phyloP scores from a whole-genome alignment of 805 yeast species.

The Suhomyces kilbournensis region DNA sequence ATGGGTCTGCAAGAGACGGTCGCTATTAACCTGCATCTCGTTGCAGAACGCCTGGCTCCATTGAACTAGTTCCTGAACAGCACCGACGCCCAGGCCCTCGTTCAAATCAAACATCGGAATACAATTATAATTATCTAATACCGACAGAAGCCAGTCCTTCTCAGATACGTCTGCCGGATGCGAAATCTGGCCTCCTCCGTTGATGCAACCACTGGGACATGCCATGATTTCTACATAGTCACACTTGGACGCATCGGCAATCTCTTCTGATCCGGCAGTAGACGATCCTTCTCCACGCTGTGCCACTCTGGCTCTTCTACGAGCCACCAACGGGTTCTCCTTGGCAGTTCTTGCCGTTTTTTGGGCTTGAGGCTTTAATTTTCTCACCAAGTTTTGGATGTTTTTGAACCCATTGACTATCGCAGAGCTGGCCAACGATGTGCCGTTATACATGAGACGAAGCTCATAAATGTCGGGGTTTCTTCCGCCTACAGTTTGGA shows the following conservation, averaged over 20 bases:
- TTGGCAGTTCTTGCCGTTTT: conserved; percentile 6
- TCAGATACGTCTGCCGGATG: conserved; percentile 36
- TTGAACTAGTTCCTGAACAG: conserved; percentile 15
- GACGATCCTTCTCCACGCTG: conserved; percentile 11
- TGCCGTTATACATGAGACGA: conserved; percentile 44
- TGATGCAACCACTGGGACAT: conserved; percentile 96
- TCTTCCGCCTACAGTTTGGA: conserved; percentile 55
- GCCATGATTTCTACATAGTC: conserved; percentile 96
- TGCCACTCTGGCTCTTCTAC: conserved; percentile 41
- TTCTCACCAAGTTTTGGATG: conserved; percentile 89
- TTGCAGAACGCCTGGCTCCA: conserved; percentile 37
- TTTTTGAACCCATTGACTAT: conserved; percentile 88
- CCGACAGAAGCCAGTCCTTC: conserved; percentile 46
- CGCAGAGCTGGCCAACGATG: conserved; percentile 51
- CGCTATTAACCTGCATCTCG: conserved; percentile 25
- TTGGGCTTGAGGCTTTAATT: conserved; percentile 48
- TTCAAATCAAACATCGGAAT: conserved; percentile 24
- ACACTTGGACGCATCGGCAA: conserved; percentile 61
- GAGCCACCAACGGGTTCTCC: conserved; percentile 39
- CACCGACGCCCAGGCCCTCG: conserved; percentile 2
- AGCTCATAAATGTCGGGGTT: conserved; percentile 76
- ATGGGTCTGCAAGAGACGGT: conserved; percentile 43
- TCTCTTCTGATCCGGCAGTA: conserved; percentile 17
- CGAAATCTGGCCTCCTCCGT: conserved; percentile 90
- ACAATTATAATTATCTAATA: conserved; percentile 30